A percentile compares a stretch with the other conserved stretches of the same genome.
Conservation (phyloP, 352 stramenopile genomes). For the Phytophthora pistaciae region DNA sequence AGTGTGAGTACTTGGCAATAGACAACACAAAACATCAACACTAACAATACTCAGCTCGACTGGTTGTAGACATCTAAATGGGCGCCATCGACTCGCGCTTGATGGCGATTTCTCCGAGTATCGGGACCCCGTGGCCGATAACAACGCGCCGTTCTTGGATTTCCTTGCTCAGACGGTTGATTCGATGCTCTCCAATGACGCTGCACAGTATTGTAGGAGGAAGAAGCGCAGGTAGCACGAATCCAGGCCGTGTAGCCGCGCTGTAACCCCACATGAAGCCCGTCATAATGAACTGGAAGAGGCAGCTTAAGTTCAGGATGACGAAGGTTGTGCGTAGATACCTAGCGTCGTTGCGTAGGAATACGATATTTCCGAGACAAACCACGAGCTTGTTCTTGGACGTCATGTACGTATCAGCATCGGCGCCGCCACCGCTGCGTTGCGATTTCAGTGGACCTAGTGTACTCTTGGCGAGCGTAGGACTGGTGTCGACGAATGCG, state of each 20-base stretch:
- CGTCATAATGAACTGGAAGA: slow-evolving; percentile 13
- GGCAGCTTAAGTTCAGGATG: slow-evolving; percentile 6
- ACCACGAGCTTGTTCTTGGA: background rate
- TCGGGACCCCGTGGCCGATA: background rate
- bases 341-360: slow-evolving; percentile 11
- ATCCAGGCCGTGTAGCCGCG: slow-evolving; percentile 2
- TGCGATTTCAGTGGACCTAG: background rate
- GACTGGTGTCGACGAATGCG: slow-evolving; percentile 4
- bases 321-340: slow-evolving; percentile 1
- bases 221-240: slow-evolving; percentile 13
- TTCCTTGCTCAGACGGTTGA: slow-evolving; percentile 9
- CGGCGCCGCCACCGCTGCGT: background rate
- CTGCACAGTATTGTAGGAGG: slow-evolving; percentile 12
- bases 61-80: too few relatives aligned
- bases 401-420: background rate
- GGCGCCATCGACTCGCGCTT: background rate
- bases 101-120: background rate
- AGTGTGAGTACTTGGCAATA: too few relatives aligned
- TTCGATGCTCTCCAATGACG: slow-evolving; percentile 1
- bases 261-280: slow-evolving; percentile 17
- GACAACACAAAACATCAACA: too few relatives aligned
- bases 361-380: background rate
- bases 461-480: background rate
- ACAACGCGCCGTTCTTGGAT: background rate
- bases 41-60: too few relatives aligned